These are phyloP conservation scores for Dryas drummondii DNA, from an alignment of 306 rosid species.

Conservation along the genomic window DNA sequence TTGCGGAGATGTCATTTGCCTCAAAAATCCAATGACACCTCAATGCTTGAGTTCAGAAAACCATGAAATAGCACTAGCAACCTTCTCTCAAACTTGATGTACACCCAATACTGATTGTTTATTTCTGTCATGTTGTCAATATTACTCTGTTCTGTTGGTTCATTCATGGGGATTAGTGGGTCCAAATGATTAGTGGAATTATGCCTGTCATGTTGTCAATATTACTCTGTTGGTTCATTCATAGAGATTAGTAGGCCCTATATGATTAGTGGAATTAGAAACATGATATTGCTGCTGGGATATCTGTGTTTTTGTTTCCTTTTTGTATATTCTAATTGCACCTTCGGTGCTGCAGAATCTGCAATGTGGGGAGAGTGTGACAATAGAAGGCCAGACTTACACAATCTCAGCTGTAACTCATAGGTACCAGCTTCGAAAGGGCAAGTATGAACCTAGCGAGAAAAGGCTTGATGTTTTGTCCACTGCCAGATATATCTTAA, in stretches of 20 bases:
- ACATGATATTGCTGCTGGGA: slow-evolving; percentile 31
- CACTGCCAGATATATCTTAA: slow-evolving; percentile 85
- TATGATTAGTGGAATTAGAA: slow-evolving; percentile 28
- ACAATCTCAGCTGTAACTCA: slow-evolving; percentile 85
- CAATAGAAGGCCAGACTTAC: slow-evolving; percentile 79
- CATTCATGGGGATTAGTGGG: slow-evolving; percentile 33
- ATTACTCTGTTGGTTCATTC: slow-evolving; percentile 30
- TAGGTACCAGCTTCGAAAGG: slow-evolving; percentile 90
- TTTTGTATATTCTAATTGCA: slow-evolving; percentile 3
- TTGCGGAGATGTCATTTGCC: not conserved
- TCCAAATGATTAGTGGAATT: slow-evolving; percentile 16
- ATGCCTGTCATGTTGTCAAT: slow-evolving; percentile 40
- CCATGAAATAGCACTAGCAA: slow-evolving; percentile 24
- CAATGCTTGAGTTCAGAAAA: slow-evolving; percentile 17
- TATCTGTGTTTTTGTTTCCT: slow-evolving; percentile 12
- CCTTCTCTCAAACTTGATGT: slow-evolving; percentile 28
- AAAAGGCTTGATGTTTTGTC: slow-evolving; percentile 92
- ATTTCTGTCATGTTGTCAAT: slow-evolving; percentile 37
- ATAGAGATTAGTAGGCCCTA: slow-evolving; percentile 35
- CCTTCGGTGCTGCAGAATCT: slow-evolving; percentile 47
- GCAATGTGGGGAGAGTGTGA: slow-evolving; percentile 69
- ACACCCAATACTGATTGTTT: slow-evolving; percentile 27
- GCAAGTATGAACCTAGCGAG: slow-evolving; percentile 90
- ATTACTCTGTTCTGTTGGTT: slow-evolving; percentile 27
- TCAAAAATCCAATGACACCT: not conserved